Conservation (phyloP, 2,329 filamentous ascomycete genomes). For the Talaromyces sp. region DNA sequence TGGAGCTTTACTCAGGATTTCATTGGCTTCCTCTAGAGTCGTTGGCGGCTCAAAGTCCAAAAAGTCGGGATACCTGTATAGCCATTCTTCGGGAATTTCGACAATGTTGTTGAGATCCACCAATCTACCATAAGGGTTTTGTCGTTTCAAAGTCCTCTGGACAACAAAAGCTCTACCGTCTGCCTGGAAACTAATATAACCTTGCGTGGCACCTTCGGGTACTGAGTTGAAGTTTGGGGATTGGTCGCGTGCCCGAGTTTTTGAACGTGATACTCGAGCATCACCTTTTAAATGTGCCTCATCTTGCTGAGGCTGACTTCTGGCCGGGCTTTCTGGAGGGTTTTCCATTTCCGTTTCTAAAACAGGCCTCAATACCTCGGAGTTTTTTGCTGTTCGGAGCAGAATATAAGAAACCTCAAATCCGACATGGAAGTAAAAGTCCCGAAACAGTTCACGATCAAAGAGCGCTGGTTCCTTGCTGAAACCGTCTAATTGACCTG, state of each 20-base stretch:
- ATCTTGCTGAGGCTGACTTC: neutral
- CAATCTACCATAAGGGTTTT: constrained; percentile 14
- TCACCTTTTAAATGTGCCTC: neutral
- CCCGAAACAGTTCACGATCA: constrained; percentile 13
- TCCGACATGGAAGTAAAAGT: constrained; percentile 16
- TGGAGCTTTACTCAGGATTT: neutral
- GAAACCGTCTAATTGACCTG: constrained; percentile 12
- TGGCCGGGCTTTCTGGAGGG: neutral
- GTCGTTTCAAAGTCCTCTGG: constrained; percentile 13
- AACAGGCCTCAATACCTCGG: neutral
- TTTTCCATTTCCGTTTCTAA: neutral
- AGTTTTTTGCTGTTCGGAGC: constrained; percentile 5
- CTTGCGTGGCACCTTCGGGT: neutral
- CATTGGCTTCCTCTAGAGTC: neutral
- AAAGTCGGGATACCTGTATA: constrained; percentile 15
- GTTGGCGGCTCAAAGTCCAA: constrained; percentile 11
- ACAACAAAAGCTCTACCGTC: constrained; percentile 6
- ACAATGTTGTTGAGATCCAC: constrained; percentile 15
- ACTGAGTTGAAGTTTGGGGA: neutral
- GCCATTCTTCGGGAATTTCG: constrained; percentile 16
- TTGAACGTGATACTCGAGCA: neutral
- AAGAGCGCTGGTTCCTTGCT: constrained; percentile 14
- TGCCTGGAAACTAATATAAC: neutral
- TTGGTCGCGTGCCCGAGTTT: neutral
- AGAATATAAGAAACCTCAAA: constrained; percentile 16